phyloP scores from a whole-genome alignment of 306 rosid genomes.

The Cicer chorassanicum region DNA sequence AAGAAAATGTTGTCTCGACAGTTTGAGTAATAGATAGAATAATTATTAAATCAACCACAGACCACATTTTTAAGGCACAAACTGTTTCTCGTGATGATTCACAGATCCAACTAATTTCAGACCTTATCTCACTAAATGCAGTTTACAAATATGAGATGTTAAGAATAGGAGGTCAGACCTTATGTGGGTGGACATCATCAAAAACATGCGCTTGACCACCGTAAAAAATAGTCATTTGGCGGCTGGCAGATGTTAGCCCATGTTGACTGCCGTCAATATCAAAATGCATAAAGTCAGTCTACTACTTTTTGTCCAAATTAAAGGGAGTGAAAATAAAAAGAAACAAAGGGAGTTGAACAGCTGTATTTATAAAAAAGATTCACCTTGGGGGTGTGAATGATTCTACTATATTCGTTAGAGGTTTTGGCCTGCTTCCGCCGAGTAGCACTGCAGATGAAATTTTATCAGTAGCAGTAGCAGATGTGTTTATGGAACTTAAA shows the following conservation, averaged over 20 bases:
- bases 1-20: conserved; percentile 30
- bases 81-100: conserved; percentile 24
- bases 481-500: conserved; percentile 67
- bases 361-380: conserved; percentile 20
- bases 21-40: conserved; percentile 17
- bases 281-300: conserved; percentile 45
- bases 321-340: conserved; percentile 11
- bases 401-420: conserved; percentile 57
- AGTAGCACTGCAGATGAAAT: conserved; percentile 59
- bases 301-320: conserved; percentile 23
- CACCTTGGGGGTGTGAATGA: conserved; percentile 68
- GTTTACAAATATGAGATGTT: conserved; percentile 15
- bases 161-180: conserved; percentile 62
- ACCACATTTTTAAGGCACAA: conserved; percentile 13
- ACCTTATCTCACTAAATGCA: conserved; percentile 13
- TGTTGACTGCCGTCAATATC: conserved; percentile 66
- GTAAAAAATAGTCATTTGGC: conserved; percentile 96
- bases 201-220: conserved; percentile 99
- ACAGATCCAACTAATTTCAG: conserved; percentile 33
- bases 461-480: conserved; percentile 62
- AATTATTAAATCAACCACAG: conserved; percentile 10
- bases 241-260: conserved; percentile 65
- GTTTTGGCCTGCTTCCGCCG: conserved; percentile 68
- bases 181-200: conserved; percentile 92
- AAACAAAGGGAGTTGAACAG: conserved; percentile 17